phyloP scores from a whole-genome alignment of 2,329 filamentous ascomycete genomes.

The Apiospora kogelbergensis region DNA sequence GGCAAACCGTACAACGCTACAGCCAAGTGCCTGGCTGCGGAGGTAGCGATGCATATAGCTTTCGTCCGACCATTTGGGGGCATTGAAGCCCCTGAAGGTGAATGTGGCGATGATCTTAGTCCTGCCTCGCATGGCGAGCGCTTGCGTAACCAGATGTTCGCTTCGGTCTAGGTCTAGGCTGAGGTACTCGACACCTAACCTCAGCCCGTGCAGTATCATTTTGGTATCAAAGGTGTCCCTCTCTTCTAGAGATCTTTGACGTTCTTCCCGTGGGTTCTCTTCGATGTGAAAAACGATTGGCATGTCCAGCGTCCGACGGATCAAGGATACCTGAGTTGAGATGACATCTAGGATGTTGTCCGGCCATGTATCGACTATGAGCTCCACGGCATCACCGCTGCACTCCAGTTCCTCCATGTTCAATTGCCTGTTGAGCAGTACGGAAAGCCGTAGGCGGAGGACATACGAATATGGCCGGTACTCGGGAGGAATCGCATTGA shows the following conservation, averaged over 20 bases:
- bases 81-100: constrained; percentile 43
- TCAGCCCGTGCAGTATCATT: constrained; percentile 62
- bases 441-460: constrained; percentile 60
- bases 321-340: constrained; percentile 55
- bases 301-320: constrained; percentile 54
- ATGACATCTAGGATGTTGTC: constrained; percentile 48
- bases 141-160: constrained; percentile 45
- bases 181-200: constrained; percentile 65
- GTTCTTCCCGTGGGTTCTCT: constrained; percentile 44
- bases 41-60: constrained; percentile 54
- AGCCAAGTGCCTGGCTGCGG: constrained; percentile 54
- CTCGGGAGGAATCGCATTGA: constrained; percentile 59
- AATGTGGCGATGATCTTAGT: constrained; percentile 63
- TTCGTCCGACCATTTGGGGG: constrained; percentile 55
- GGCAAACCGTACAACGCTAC: constrained; percentile 61
- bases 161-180: constrained; percentile 62
- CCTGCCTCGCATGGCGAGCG: constrained; percentile 53
- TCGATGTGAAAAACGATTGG: constrained; percentile 61
- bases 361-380: constrained; percentile 59
- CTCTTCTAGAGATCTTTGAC: constrained; percentile 37
- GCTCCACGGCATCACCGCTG: constrained; percentile 58
- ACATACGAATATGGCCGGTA: constrained; percentile 60
- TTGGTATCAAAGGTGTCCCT: constrained; percentile 49
- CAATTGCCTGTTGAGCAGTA: constrained; percentile 51
- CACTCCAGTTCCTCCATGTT: constrained; percentile 56